Evolutionary conservation across 2,329 filamentous ascomycete genomes (phyloP).

Genomic region (Alternaria triticina): DNA sequence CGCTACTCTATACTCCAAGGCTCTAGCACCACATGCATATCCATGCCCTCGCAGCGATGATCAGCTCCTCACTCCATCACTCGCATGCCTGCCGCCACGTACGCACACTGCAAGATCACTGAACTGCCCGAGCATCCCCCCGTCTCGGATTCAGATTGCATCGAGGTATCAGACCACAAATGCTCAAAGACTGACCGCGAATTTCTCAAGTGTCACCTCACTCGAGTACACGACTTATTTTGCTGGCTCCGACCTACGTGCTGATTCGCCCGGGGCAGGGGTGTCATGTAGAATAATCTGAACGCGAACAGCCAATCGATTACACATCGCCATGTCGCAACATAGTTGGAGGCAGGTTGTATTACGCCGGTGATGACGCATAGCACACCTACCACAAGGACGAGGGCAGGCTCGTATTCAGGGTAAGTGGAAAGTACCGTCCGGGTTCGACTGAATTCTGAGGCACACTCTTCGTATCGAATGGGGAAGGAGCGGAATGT

Average conservation of each 20-base stretch:
- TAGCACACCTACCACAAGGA: constrained; percentile 1
- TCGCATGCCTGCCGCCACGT: constrained; percentile 19
- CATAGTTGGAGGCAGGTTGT: constrained; percentile 9
- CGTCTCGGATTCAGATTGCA: not conserved
- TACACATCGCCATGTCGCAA: not conserved
- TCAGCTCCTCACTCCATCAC: constrained; percentile 4
- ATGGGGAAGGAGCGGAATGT: constrained; percentile 9
- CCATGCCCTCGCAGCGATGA: constrained; percentile 14
- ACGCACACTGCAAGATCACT: constrained; percentile 1
- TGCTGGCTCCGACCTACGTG: not conserved
- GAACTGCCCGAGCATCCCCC: constrained; percentile 8
- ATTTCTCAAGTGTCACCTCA: constrained; percentile 6
- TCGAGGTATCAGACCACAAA: constrained; percentile 5
- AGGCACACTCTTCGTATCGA: constrained; percentile 2
- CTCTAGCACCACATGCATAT: constrained; percentile 1
- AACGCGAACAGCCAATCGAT: constrained; percentile 10
- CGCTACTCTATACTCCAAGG: not conserved
- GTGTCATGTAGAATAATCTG: constrained; percentile 8
- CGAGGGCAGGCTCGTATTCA: constrained; percentile 7
- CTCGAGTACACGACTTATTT: constrained; percentile 7
- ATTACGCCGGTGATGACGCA: constrained; percentile 20
- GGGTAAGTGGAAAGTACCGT: constrained; percentile 8
- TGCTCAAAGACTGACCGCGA: not conserved
- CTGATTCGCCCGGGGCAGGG: constrained; percentile 15
- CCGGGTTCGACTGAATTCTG: constrained; percentile 3